Evolutionary conservation across 352 stramenopile genomes (phyloP).

Genomic region (Globisporangium paddicum): DNA sequence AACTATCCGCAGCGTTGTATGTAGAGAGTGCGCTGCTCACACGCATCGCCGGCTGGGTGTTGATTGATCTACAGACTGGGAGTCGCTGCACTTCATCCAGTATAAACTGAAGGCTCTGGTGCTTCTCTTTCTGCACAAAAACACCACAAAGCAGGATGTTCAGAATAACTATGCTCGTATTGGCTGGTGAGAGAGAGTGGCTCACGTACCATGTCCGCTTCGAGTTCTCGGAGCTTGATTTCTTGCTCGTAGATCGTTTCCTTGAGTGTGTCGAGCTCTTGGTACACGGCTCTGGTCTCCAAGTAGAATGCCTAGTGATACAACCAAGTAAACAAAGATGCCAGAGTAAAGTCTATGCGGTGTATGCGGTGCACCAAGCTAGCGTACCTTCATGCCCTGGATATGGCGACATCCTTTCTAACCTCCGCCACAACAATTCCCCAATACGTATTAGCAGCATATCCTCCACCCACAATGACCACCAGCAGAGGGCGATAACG

Average conservation of each 20-base stretch:
- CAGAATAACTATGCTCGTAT: no score
- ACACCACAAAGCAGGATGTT: no score
- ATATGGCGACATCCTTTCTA: slow-evolving; percentile 74
- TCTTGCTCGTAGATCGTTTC: slow-evolving; percentile 62
- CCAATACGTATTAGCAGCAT: neutral
- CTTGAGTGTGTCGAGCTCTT: slow-evolving; percentile 55
- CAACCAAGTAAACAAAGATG: neutral
- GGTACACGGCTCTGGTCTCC: slow-evolving; percentile 40
- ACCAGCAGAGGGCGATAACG: neutral
- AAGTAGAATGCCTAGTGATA: slow-evolving; percentile 45
- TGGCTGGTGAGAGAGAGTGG: no score
- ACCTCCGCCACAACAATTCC: neutral
- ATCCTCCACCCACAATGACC: no score
- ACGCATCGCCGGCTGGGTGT: neutral
- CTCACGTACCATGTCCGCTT: slow-evolving; percentile 35
- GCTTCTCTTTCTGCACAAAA: slow-evolving; percentile 43
- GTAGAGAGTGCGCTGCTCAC: neutral
- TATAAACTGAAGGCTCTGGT: slow-evolving; percentile 45
- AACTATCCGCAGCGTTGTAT: neutral
- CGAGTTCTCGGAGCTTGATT: slow-evolving; percentile 36
- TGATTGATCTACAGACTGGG: slow-evolving; percentile 12
- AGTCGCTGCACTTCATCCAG: slow-evolving; percentile 29
- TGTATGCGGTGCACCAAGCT: no score
- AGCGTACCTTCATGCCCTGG: slow-evolving; percentile 69
- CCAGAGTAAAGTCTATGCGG: neutral